phyloP scores from a whole-genome alignment of 164 flowering plant species.

The Vitis amurensis region DNA sequence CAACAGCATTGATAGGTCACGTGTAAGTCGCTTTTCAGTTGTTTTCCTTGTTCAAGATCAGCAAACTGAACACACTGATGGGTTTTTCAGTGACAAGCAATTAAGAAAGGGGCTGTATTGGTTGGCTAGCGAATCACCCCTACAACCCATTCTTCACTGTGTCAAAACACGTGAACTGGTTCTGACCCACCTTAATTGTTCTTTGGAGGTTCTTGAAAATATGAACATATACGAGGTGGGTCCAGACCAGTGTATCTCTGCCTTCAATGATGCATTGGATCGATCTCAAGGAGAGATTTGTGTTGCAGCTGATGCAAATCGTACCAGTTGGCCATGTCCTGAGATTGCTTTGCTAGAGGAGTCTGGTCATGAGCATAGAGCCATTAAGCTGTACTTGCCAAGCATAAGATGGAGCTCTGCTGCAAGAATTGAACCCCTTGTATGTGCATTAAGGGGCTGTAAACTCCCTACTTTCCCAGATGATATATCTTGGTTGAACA shows the following conservation, averaged over 20 bases:
- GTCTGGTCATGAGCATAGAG: conserved; percentile 36
- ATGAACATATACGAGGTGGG: conserved; percentile 35
- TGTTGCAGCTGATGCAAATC: conserved; percentile 51
- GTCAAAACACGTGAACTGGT: conserved; percentile 61
- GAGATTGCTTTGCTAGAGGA: conserved; percentile 62
- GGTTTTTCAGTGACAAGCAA: conserved; percentile 56
- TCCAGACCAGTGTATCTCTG: conserved; percentile 64
- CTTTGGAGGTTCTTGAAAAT: conserved; percentile 41
- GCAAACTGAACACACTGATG: conserved; percentile 28
- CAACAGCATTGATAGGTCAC: conserved; percentile 46
- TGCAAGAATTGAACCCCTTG: conserved; percentile 38
- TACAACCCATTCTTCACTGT: conserved; percentile 50
- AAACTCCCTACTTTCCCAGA: conserved; percentile 63
- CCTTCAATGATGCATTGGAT: conserved; percentile 77
- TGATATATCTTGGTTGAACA: conserved; percentile 52
- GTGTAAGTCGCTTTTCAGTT: conserved; percentile 43
- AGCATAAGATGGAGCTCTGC: conserved; percentile 67
- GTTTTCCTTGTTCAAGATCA: conserved; percentile 32
- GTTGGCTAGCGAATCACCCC: conserved; percentile 71
- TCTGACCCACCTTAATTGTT: conserved; percentile 43
- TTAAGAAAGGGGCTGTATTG: conserved; percentile 72
- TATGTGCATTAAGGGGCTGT: conserved; percentile 36
- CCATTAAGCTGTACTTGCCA: conserved; percentile 49
- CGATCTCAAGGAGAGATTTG: conserved; percentile 40
- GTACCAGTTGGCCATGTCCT: conserved; percentile 79